Evolutionary conservation across 441 rosid genomes (phyloP), one percentile per base, ranked within the genome.

Genomic region (Erodium chrysanthum): DNA sequence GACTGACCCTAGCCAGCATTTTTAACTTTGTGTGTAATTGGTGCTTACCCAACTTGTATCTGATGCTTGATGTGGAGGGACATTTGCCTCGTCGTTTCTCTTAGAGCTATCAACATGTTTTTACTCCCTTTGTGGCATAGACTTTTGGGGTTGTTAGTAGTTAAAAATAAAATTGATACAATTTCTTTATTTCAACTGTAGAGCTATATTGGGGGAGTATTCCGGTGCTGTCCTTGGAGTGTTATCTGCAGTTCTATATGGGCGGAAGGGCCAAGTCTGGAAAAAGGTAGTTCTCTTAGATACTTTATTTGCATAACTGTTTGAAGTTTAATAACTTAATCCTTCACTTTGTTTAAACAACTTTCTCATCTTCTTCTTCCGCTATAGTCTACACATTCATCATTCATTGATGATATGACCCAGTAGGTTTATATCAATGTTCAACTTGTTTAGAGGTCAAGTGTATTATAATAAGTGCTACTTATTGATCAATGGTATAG

Each of bases 151-250:
- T 25, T 27, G 10, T 66, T 33, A n/a, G 27, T 66, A 52, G 37
- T 61, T 62, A 61, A 20, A 48, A 11, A 21, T 35, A 35, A 35
- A 35, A 35, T 67, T 4, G 66, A 15, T 23, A 35, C 20, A 15
- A 22, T 62, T 73, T 17, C 37, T 65, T 69, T 23, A 59, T 67
- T 52, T 69, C 65, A 50, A 42, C 58, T 71, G 64, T 70, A 93
- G 98, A 76, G 86, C 92, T 74, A 83, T 93, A 77, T 73, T 93
- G 85, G 86, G 88, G 29, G 98, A 93, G 85, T 93, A 93, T 83
- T 91, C 98, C 67, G 98, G 98, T 66, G 97, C 98, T 73, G 83
- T 88, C 70, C 98, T 93, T 76, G 98, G 97, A 74, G 97, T 91
- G 54, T 81, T 93, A 69, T 93, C 98, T 73, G 98, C 91, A 15